Percentiles rank a stretch among this genome's conserved stretches.
phyloP scores from a whole-genome alignment of 306 rosid species.

The Quillaja saponaria region DNA sequence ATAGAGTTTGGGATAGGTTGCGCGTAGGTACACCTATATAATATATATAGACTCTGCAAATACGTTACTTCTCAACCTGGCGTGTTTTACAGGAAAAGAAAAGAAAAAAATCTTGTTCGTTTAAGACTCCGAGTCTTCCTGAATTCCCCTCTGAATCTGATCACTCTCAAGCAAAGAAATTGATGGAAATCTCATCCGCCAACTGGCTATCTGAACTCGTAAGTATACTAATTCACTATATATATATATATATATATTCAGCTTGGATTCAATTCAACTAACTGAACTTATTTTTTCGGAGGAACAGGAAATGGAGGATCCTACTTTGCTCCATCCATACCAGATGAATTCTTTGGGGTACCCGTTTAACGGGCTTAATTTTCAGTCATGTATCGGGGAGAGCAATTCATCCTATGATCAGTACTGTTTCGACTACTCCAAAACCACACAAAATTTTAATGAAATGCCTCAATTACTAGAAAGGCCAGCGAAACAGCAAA shows the following conservation, averaged over 20 bases:
- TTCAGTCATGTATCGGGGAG: constrained; percentile 27
- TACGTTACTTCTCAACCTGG: constrained; percentile 9
- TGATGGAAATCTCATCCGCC: constrained; percentile 35
- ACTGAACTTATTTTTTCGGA: too few relatives aligned
- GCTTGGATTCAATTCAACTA: too few relatives aligned
- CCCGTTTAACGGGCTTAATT: constrained; percentile 28
- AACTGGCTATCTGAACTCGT: constrained; percentile 39
- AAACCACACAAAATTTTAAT: constrained; percentile 19
- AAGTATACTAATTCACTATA: constrained; percentile 26
- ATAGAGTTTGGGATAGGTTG: constrained; percentile 5
- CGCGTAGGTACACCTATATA: constrained; percentile 30
- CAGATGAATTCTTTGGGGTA: constrained; percentile 30
- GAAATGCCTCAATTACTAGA: too few relatives aligned
- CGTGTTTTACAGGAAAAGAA: neutral
- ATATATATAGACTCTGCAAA: neutral
- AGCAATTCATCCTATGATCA: constrained; percentile 28
- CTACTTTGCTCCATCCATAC: constrained; percentile 27
- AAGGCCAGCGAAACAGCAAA: constrained; percentile 38
- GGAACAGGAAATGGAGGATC: constrained; percentile 40
- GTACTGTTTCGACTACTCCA: constrained; percentile 29
- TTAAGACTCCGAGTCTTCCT: constrained; percentile 7
- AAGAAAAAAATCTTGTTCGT: neutral
- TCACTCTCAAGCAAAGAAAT: neutral
- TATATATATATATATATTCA: too few relatives aligned
- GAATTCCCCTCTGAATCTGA: neutral